Evolutionary conservation across 805 yeast genomes (phyloP).

Genomic region (Wickerhamomyces mucosus): DNA sequence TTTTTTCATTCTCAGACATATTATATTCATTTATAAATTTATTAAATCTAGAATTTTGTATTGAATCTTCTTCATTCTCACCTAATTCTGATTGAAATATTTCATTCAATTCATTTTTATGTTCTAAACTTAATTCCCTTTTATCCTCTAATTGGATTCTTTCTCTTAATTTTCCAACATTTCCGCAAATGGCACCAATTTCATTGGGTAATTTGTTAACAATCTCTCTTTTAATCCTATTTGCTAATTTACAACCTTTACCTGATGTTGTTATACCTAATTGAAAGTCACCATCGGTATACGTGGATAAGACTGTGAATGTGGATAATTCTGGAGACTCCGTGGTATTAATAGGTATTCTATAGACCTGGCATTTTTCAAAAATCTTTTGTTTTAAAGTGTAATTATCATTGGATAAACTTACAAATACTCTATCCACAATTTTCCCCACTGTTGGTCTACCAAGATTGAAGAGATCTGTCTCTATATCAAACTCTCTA

Average conservation of each 20-base stretch:
- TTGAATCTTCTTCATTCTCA: conserved; percentile 60
- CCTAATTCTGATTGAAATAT: conserved; percentile 36
- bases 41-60: conserved; percentile 51
- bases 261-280: conserved; percentile 81
- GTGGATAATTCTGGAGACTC: conserved; percentile 67
- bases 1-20: conserved; percentile 41
- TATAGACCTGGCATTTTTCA: conserved; percentile 40
- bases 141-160: conserved; percentile 45
- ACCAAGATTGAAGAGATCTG: conserved; percentile 48
- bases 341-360: conserved; percentile 78
- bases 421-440: conserved; percentile 72
- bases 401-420: conserved; percentile 26
- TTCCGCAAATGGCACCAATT: conserved; percentile 57
- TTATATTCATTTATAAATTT: conserved; percentile 50
- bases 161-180: conserved; percentile 58
- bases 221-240: conserved; percentile 68
- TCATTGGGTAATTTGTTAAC: conserved; percentile 56
- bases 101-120: conserved; percentile 17
- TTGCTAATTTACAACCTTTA: conserved; percentile 81
- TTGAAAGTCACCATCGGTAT: conserved; percentile 63
- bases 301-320: conserved; percentile 68
- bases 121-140: conserved; percentile 14
- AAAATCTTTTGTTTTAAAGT: conserved; percentile 32
- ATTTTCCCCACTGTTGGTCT: conserved; percentile 49
- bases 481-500: conserved; percentile 25